Evolutionary conservation across 495 filamentous ascomycete species (phyloP).

Genomic region (Penicillium manginii): DNA sequence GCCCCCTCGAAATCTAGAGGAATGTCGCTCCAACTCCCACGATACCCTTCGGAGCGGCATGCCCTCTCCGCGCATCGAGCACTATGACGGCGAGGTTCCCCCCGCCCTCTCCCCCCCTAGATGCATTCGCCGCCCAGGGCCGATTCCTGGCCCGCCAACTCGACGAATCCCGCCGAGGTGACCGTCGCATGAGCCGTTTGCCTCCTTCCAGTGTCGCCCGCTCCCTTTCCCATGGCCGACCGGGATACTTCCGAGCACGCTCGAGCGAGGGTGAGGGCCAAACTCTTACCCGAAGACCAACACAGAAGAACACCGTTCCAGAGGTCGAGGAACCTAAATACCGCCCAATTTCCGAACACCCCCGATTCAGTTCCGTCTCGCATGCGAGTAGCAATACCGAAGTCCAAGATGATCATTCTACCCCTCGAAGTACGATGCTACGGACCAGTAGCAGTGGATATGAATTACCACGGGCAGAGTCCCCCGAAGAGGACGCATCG

Average conservation of each 20-base stretch:
- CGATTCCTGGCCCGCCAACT: slow-evolving; percentile 85
- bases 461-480: slow-evolving; percentile 48
- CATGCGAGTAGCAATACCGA: slow-evolving; percentile 51
- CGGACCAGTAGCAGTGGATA: slow-evolving; percentile 39
- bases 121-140: slow-evolving; percentile 90
- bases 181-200: slow-evolving; percentile 79
- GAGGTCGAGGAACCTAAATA: slow-evolving; percentile 63
- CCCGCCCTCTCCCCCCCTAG: slow-evolving; percentile 89
- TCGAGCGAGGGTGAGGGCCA: slow-evolving; percentile 39
- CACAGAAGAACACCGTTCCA: slow-evolving; percentile 49
- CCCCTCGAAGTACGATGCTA: slow-evolving; percentile 31
- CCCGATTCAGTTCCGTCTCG: slow-evolving; percentile 68
- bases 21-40: slow-evolving; percentile 66
- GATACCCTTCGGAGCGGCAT: slow-evolving; percentile 56
- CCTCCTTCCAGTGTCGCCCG: slow-evolving; percentile 81
- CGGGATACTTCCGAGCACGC: slow-evolving; percentile 72
- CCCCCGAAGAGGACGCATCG: slow-evolving; percentile 48
- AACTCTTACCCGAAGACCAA: slow-evolving; percentile 39
- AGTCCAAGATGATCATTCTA: slow-evolving; percentile 35
- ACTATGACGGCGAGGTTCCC: slow-evolving; percentile 83
- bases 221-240: slow-evolving; percentile 68
- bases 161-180: slow-evolving; percentile 68
- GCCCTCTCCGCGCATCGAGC: slow-evolving; percentile 69
- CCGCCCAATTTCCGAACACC: slow-evolving; percentile 74
- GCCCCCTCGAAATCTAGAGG: slow-evolving; percentile 63